These are phyloP conservation scores for Elsinoe ampelina DNA, from an alignment of 2,329 filamentous ascomycete genomes.

Conservation along the genomic window DNA sequence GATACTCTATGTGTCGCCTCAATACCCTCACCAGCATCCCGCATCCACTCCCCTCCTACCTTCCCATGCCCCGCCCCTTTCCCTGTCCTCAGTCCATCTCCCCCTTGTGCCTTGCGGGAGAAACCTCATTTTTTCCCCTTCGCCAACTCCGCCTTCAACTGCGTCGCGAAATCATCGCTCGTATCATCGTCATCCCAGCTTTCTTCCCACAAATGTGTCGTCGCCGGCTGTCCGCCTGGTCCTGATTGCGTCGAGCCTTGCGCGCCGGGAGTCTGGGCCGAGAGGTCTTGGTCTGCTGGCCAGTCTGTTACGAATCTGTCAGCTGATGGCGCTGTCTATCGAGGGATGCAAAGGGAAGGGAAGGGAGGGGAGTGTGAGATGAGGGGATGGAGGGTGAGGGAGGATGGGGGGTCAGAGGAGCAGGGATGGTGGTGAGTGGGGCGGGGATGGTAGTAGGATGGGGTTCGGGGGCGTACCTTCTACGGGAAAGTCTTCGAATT, in stretches of 20 bases:
- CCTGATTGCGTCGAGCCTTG: constrained; percentile 35
- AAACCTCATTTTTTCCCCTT: neutral
- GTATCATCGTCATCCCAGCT: constrained; percentile 99
- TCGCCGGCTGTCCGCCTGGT: constrained; percentile 15
- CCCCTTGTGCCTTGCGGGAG: neutral
- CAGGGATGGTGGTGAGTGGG: neutral
- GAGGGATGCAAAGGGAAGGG: neutral
- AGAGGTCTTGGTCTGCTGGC: constrained; percentile 76
- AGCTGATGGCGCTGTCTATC: too few species aligned
- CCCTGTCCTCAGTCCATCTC: neutral
- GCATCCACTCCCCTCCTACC: too few species aligned
- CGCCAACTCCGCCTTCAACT: constrained; percentile 64
- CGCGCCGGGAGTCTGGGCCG: constrained; percentile 34
- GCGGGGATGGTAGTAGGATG: too few species aligned
- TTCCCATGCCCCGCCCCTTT: neutral
- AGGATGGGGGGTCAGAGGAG: neutral
- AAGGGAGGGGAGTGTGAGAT: neutral
- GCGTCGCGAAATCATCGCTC: constrained; percentile 88
- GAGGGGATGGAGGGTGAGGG: too few species aligned
- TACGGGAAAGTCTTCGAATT: constrained; percentile 97
- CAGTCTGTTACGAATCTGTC: too few species aligned
- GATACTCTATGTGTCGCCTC: too few species aligned
- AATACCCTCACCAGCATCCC: too few species aligned
- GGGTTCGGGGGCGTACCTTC: too few species aligned
- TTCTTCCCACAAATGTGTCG: constrained; percentile 88